These are phyloP conservation scores for Omphalea diandra DNA, from an alignment of 441 rosid species.

Conservation along the genomic window DNA sequence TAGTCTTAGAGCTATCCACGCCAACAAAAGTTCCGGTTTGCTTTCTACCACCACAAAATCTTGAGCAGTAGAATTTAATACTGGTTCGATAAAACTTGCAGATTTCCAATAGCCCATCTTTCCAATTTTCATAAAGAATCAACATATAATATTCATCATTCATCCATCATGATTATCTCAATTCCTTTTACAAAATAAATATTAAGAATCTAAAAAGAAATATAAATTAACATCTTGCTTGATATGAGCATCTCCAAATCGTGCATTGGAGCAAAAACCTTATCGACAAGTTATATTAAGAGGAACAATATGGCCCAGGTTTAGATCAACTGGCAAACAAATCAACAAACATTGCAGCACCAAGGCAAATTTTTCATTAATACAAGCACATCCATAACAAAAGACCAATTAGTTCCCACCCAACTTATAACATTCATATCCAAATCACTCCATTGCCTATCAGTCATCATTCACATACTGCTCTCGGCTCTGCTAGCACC, in stretches of 20 bases:
- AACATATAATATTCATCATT: no score
- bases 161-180: no score
- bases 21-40: background rate
- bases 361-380: conserved; percentile 13
- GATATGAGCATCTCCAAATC: no score
- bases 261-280: no score
- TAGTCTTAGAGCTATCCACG: conserved; percentile 17
- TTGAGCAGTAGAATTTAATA: background rate
- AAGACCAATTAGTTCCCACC: conserved; percentile 16
- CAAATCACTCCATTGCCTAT: conserved; percentile 17
- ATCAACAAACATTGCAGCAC: background rate
- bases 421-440: conserved; percentile 3
- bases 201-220: no score
- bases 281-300: background rate
- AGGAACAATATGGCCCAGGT: no score
- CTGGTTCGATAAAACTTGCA: background rate
- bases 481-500: conserved; percentile 12
- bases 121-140: background rate
- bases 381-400: conserved; percentile 15
- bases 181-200: no score
- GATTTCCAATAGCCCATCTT: background rate
- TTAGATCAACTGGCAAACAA: no score
- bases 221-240: no score
- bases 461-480: conserved; percentile 24
- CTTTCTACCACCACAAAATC: background rate